phyloP scores from a whole-genome alignment of 768 basidiomycete species.

The Psilocybe sp. region DNA sequence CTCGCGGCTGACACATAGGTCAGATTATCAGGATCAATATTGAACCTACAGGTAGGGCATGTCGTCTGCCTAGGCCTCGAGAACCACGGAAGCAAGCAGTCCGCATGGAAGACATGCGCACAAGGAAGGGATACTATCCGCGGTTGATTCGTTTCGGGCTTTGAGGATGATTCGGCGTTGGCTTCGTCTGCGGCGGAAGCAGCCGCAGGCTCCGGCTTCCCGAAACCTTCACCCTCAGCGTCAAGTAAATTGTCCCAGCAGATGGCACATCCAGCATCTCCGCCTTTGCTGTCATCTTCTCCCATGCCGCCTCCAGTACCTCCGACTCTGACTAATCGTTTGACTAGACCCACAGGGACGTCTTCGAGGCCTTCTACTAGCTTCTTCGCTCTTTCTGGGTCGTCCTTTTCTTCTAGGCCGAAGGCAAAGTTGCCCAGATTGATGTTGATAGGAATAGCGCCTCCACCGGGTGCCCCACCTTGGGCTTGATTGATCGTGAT shows the following conservation, averaged over 20 bases:
- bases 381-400: slow-evolving; percentile 63
- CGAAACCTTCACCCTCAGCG: slow-evolving; percentile 32
- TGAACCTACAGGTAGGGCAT: slow-evolving; percentile 81
- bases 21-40: slow-evolving; percentile 76
- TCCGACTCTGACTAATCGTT: slow-evolving; percentile 56
- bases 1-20: slow-evolving; percentile 40
- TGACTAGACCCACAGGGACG: slow-evolving; percentile 64
- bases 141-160: slow-evolving; percentile 19
- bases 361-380: slow-evolving; percentile 63
- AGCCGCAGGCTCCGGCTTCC: slow-evolving; percentile 13
- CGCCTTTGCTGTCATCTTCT: slow-evolving; percentile 24
- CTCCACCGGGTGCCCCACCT: slow-evolving; percentile 2
- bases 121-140: slow-evolving; percentile 73
- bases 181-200: slow-evolving; percentile 2
- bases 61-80: slow-evolving; percentile 75
- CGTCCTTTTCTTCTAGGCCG: slow-evolving; percentile 40
- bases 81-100: slow-evolving; percentile 82
- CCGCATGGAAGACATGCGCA: slow-evolving; percentile 77
- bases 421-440: slow-evolving; percentile 12
- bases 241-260: slow-evolving; percentile 72
- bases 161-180: neutral
- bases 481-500: neutral
- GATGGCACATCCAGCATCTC: slow-evolving; percentile 60
- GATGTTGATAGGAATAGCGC: slow-evolving; percentile 15
- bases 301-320: slow-evolving; percentile 29